Evolutionary conservation across 2,329 filamentous ascomycete species (phyloP), one percentile per base, ranked within the genome.

Genomic region (Alternaria triticimaculans): DNA sequence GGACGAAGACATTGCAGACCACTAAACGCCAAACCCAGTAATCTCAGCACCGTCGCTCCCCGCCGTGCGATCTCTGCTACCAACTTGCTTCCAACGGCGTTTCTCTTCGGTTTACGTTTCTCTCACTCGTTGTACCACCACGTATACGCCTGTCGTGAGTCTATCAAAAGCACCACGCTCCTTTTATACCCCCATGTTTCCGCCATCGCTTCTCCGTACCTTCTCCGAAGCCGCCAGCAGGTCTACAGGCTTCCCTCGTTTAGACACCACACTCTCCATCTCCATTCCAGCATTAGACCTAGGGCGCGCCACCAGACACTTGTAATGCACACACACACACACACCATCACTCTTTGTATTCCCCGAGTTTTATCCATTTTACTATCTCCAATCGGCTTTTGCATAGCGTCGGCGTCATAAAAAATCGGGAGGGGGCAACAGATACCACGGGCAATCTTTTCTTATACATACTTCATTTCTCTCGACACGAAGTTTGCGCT

Each of bases 1-100:
- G 67, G 87, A 89, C 61, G 87, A 89, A 72, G 87, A 89, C 68
- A 80, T 81, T 33, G 80, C 80, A 49, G 77, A 78, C 51, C 77
- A 77, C 49, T 74, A 71, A 41, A 62, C 37, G 28, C 45, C 20
- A 55, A 60, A 33, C 12, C 25, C 7, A 25, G 21, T 30, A 21
- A 21, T 26, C 11, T 46, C 21, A 10, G 28, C 33, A 28, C n/a
- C 25, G 15, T 45, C 25, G 41, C 54, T 25, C 6, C 1, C 1
- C 49, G 28, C 49, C 49, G 2, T 12, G 28, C 49, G 28, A 25
- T 25, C 9, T 25, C 21, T 43, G 33, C 51, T 43, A 21, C 11
- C 57, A 23, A 33, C 9, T 43, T 61, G 12, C 25, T 37, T 44
- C 21, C 14, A 20, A 33, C 26, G 55, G 18, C 37, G 33, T 33